Conservation (phyloP, 2,329 filamentous ascomycete genomes). For the Trichoderma asperellum region DNA sequence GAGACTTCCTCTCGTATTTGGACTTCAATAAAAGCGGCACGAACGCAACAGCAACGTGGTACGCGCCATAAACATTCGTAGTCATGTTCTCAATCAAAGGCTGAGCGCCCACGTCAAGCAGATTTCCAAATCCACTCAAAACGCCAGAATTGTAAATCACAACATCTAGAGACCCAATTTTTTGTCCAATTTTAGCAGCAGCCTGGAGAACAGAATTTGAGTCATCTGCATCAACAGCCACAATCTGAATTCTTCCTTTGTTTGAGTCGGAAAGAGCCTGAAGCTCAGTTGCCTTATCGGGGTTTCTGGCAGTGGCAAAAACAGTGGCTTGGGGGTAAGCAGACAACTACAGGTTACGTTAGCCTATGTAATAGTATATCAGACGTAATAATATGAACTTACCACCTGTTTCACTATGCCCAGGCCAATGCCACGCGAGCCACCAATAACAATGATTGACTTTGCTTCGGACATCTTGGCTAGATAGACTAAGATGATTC, state of each 20-base stretch:
- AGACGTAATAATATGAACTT: not conserved
- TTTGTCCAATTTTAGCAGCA: not conserved
- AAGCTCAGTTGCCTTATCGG: not conserved
- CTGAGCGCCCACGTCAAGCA: not conserved
- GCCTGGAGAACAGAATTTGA: not conserved
- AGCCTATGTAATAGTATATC: not conserved
- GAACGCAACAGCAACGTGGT: not conserved
- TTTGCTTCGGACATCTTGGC: not conserved
- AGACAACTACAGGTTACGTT: not conserved
- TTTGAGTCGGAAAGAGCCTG: not conserved
- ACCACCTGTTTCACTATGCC: not conserved
- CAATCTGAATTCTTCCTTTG: not conserved
- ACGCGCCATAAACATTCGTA: not conserved
- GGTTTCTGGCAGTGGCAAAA: not conserved
- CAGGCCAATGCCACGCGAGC: not conserved
- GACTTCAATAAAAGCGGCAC: not conserved
- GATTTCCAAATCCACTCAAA: not conserved
- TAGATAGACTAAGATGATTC: not conserved
- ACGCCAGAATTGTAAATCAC: not conserved
- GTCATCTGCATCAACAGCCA: not conserved
- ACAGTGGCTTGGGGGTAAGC: not conserved
- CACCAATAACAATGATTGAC: not conserved
- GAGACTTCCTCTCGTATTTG: not conserved
- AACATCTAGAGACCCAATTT: not conserved
- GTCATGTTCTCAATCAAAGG: not conserved